Percentiles rank a stretch among this genome's conserved stretches.
phyloP scores from a whole-genome alignment of 192 early-diverging fungal genomes.

The Phlyctochytrium bullatum region DNA sequence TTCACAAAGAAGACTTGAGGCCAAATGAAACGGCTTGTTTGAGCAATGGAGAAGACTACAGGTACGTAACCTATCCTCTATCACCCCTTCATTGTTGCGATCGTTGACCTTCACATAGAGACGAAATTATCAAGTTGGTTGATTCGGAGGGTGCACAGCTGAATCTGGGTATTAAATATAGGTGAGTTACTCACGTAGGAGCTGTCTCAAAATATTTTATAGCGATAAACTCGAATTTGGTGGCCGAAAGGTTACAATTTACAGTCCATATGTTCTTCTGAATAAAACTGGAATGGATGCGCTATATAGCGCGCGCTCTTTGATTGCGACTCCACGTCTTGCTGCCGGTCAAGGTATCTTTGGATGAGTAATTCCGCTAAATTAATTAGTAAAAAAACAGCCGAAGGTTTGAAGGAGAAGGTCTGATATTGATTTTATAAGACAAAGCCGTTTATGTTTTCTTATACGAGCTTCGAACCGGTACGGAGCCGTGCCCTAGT shows the following conservation, averaged over 20 bases:
- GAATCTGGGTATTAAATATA: conserved; percentile 50
- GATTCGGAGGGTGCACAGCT: conserved; percentile 66
- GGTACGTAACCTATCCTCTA: conserved; percentile 28
- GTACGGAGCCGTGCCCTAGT: conserved; percentile 76
- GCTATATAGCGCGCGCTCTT: conserved; percentile 72
- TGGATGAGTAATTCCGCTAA: conserved; percentile 5
- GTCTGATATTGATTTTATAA: conserved; percentile 20
- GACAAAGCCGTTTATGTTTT: conserved; percentile 85
- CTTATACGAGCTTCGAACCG: conserved; percentile 82
- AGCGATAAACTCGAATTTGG: conserved; percentile 55
- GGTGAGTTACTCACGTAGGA: conserved; percentile 6
- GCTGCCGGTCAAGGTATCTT: conserved; percentile 64
- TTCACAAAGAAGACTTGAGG: conserved; percentile 48
- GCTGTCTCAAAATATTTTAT: conserved; percentile 1
- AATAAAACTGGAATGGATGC: conserved; percentile 88
- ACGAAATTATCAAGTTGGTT: conserved; percentile 68
- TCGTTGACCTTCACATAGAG: conserved; percentile 32
- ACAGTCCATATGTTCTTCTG: conserved; percentile 88
- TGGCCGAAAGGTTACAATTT: conserved; percentile 85
- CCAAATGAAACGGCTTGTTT: conserved; percentile 84
- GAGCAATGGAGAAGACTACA: conserved; percentile 78
- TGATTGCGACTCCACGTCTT: conserved; percentile 71
- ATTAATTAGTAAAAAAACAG: conserved; percentile 15
- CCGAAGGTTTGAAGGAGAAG: no score
- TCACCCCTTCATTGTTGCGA: neutral